Evolutionary conservation across 139 green algal genomes (phyloP), one percentile per base, ranked within the genome.

Genomic region (Klebsormidium nitens): DNA sequence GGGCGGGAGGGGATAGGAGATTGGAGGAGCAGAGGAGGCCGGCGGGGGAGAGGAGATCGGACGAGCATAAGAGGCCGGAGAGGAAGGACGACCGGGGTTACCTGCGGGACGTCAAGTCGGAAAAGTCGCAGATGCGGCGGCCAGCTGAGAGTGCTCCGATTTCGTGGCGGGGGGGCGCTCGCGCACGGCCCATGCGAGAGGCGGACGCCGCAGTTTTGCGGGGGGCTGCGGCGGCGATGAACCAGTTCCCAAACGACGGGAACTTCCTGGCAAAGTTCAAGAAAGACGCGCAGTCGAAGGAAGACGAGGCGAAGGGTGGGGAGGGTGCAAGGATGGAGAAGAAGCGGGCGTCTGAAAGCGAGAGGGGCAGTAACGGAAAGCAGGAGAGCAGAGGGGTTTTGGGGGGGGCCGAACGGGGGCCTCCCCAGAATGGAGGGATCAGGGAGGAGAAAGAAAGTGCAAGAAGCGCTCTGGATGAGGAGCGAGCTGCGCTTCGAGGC

Each of bases 71-170:
- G 42, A 8, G 42, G 11, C 42, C 14, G 42, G 19, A 48, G 55
- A 34, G 66, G 29, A 19, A 70, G 29, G 14, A 49, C 34, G 50
- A 59, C 42, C 42, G 50, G 38, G 55, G 42, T 14, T 74, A 74
- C 58, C 50, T 74, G 50, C 36, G 31, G 37, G 66, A 70, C 8
- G 66, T 74, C 19, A 46, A 36, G 38, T 70, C 62, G 47, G 62
- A 57, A 5, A 4, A 36, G 34, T 4, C 3, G 11, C 62, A 64
- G 31, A 70, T 70, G 62, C 34, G 31, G 26, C 23, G 28, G 28
- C 62, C 62, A 23, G 35, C 31, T 6, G 11, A 36, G 14, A 31
- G 19, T 44, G 29, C 31, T 5, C 32, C 11, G 31, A 5, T 67
- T 5, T 40, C 59, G 42, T 67, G 44, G 59, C 44, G 40, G 32